A percentile compares a stretch with the other conserved stretches of the same genome.
phyloP scores from a whole-genome alignment of 2,329 filamentous ascomycete genomes.

The Cladophialophora psammophila region DNA sequence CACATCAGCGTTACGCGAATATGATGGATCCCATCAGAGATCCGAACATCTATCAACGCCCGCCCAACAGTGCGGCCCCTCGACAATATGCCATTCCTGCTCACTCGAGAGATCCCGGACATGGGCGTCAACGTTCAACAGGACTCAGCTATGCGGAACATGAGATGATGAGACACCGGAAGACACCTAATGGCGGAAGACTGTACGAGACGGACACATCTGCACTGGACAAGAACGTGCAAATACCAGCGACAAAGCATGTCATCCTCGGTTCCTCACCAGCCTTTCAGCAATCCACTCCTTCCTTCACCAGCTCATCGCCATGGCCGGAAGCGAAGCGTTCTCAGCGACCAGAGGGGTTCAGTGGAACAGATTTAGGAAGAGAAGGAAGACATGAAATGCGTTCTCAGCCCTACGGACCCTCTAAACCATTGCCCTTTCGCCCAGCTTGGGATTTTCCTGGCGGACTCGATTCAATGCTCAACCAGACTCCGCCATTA shows the following conservation, averaged over 20 bases:
- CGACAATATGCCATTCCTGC: conserved; percentile 39
- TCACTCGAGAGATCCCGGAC: conserved; percentile 19
- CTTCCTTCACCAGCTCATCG: conserved; percentile 39
- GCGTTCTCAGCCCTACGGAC: conserved; percentile 22
- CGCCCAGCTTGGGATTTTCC: conserved; percentile 41
- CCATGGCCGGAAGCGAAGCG: conserved; percentile 44
- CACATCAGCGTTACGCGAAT: conserved; percentile 23
- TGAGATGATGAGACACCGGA: conserved; percentile 73
- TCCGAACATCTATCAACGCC: conserved; percentile 26
- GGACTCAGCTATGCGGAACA: conserved; percentile 60
- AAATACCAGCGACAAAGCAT: conserved; percentile 81
- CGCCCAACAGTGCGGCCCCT: conserved; percentile 22
- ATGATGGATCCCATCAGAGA: conserved; percentile 34
- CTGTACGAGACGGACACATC: conserved; percentile 88
- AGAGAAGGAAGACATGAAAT: conserved; percentile 28
- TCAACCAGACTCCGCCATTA: conserved; percentile 63
- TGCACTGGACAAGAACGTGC: conserved; percentile 73
- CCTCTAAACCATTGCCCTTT: conserved; percentile 23
- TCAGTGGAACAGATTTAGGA: conserved; percentile 16
- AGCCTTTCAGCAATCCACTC: conserved; percentile 26
- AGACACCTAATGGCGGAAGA: conserved; percentile 87
- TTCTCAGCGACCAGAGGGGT: conserved; percentile 11
- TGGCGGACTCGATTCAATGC: conserved; percentile 65
- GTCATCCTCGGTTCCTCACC: conserved; percentile 73
- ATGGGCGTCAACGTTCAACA: conserved; percentile 27